Evolutionary conservation across 768 basidiomycete species (phyloP).

Genomic region (Naematelia aurantialba): DNA sequence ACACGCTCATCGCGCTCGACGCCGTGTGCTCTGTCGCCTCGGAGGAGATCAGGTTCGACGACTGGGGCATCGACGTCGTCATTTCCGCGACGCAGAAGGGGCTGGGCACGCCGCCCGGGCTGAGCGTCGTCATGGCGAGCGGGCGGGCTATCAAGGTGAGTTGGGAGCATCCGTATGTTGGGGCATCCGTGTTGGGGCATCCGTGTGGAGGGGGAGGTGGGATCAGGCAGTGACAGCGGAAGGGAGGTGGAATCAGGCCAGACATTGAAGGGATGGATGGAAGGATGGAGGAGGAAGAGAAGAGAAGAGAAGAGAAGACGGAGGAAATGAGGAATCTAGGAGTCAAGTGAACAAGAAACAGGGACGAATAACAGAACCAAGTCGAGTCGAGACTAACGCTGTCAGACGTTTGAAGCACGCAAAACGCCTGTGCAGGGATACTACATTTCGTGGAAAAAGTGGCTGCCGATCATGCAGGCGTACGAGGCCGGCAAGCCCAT

Average conservation of each 20-base stretch:
- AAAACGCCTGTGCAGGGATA: slow-evolving; percentile 67
- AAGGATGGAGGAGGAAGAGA: no score
- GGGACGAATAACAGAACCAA: no score
- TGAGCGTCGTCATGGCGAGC: slow-evolving; percentile 79
- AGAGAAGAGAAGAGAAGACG: no score
- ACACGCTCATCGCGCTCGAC: slow-evolving; percentile 81
- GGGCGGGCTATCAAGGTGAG: slow-evolving; percentile 67
- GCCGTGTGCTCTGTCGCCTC: slow-evolving; percentile 95
- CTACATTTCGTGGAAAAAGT: slow-evolving; percentile 89
- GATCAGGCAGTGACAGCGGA: background rate
- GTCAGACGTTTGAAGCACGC: slow-evolving; percentile 61
- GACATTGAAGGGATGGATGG: no score
- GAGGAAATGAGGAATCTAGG: no score
- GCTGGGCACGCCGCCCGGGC: slow-evolving; percentile 85
- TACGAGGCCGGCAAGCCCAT: slow-evolving; percentile 77
- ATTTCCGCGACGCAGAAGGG: slow-evolving; percentile 56
- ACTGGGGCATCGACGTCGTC: slow-evolving; percentile 87
- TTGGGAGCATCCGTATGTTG: background rate
- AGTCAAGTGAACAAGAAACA: no score
- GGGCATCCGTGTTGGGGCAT: background rate
- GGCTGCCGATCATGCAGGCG: slow-evolving; percentile 82
- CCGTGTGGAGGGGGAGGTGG: background rate
- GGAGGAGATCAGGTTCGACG: slow-evolving; percentile 91
- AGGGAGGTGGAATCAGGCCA: background rate
- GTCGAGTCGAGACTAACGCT: no score